Base-by-base conservation (phyloP, 208 protist genomes). In the Leptomonas pyrrhocoris region DNA sequence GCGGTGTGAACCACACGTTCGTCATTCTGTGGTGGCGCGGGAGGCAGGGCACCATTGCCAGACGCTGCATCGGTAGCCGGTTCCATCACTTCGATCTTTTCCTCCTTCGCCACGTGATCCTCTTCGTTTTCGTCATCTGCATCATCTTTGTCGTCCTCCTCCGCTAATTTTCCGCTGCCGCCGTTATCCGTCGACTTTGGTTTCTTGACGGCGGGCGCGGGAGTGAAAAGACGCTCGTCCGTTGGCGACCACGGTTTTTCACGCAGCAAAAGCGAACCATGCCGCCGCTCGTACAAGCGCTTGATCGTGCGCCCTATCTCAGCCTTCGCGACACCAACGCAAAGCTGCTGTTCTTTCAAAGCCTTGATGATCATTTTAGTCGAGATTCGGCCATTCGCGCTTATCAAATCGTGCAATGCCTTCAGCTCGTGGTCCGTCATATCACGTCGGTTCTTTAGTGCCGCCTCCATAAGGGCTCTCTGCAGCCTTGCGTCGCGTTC, bases 241-340 rank as follows among this genome's bases (percentile, higher is more conserved):
- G 82, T 89, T 21, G 79, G 68, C 1, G 73, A 51, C 88, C 88
- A 94, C 34, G 91, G 88, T 55, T 72, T 73, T 23, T 50, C 63
- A 16, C 91, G 85, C 15, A 75, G 81, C 15, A 93, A 64, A 16
- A 94, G 65, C 19, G 74, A 81, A 16, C 83, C 77, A 50, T 89
- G 88, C 18, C 78, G 79, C 6, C 81, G 68, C 36, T 94, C 88
- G 72, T 94, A 96, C 67, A 84, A 90, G 15, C 91, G 86, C 46
- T 84, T 88, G 60, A 96, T 73, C 7, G 86, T 89, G 13, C 91
- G 78, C 40, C 59, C 60, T 27, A 94, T 83, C 74, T 94, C 88
- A 0, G 84, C 83, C 30, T 75, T 68, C 15, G 88, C 65, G 18
- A 96, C 88, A 12, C 86, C 86, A 11, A 79, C 59, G 56, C 88